Evolutionary conservation across 208 protist genomes (phyloP), one percentile per base, ranked within the genome.

Genomic region (Wallacemonas sp.): DNA sequence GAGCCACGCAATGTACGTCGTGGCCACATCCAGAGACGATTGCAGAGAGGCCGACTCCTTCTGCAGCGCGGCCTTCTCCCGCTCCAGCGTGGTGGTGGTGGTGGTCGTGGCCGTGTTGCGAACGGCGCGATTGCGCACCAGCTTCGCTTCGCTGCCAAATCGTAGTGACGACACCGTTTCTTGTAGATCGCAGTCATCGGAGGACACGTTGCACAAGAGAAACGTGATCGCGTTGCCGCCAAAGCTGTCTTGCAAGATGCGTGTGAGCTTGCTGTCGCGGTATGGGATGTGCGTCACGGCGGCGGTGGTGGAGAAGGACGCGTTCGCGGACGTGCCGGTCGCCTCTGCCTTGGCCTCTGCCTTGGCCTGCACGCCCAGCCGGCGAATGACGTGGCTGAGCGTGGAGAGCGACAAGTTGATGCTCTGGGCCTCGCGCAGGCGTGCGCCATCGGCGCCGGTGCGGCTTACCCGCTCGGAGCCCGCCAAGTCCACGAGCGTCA

Each of bases 361-460:
- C 72, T 0, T 45, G 28, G 41, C 41, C 42, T 33, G 71, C 45
- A n/a, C 32, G 10, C 62, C 59, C 1, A 98, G 68, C 3, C 70
- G 59, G 1, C 88, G 72, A 74, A 98, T 94, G 4, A 98, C 93
- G 54, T 95, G 93, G 36, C 91, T 90, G 16, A 98, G 79, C 8
- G 82, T 54, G 23, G 93, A 84, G 38, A 98, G 86, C 18, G 93
- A 98, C 14, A 87, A 65, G 76, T 98, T 98, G 78, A 98, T 98
- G 29, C 67, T 68, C 61, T 89, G 81, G 1, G 93, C 90, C 67
- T 98, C 94, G 50, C 89, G 77, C 12, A 97, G 61, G 3, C 72
- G 77, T 11, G 67, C 20, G 29, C 93, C 91, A 32, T 85, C 71
- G 8, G 89, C 93, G 18, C 89, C 81, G 1, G 88, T 92, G 63